phyloP scores from a whole-genome alignment of 257 asterid genomes.

The Schizonepeta tenuifolia region DNA sequence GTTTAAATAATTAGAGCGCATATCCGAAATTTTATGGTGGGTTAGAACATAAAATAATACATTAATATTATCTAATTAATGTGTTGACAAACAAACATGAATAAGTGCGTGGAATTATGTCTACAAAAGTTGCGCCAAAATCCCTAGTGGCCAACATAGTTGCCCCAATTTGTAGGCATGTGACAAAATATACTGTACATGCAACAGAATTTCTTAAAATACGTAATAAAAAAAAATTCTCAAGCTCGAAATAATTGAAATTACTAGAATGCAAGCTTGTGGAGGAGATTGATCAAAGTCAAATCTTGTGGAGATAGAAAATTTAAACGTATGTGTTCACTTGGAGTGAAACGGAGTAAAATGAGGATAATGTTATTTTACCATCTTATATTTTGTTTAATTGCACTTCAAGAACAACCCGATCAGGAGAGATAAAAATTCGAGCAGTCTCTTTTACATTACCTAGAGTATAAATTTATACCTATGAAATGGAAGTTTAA shows the following conservation, averaged over 20 bases:
- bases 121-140: constrained; percentile 15
- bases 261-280: neutral
- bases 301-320: too few species aligned
- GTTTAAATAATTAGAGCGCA: neutral
- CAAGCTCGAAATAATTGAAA: neutral
- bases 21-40: neutral
- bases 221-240: neutral
- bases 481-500: too few species aligned
- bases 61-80: neutral
- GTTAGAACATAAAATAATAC: neutral
- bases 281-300: too few species aligned
- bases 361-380: too few species aligned
- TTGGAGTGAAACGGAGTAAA: too few species aligned
- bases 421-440: too few species aligned
- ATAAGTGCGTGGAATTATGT: constrained; percentile 2
- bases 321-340: too few species aligned
- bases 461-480: too few species aligned
- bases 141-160: constrained; percentile 32
- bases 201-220: neutral
- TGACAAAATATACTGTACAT: neutral
- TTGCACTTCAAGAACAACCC: too few species aligned
- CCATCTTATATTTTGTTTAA: too few species aligned
- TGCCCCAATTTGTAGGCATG: constrained; percentile 35
- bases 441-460: too few species aligned
- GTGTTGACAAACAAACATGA: neutral